Percentiles rank a stretch among this genome's conserved stretches.
These are phyloP conservation scores for Debaryomycetaceae sp. DNA, from an alignment of 1,139 yeast genomes.

Conservation along the genomic window DNA sequence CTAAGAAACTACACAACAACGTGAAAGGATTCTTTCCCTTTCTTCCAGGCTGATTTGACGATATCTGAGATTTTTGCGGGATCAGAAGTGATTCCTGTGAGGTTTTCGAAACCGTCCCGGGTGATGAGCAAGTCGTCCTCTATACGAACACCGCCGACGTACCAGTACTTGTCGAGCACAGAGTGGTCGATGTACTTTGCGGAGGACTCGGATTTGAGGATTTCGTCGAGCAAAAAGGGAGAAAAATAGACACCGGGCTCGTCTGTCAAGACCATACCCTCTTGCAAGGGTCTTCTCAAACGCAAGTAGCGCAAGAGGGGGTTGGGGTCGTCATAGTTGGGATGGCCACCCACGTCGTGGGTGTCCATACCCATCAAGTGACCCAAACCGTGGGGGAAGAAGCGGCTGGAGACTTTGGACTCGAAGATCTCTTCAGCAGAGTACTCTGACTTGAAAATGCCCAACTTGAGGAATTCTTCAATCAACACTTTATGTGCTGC, in stretches of 20 bases:
- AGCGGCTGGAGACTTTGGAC: slow-evolving; percentile 69
- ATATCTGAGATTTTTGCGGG: slow-evolving; percentile 77
- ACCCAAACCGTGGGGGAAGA: slow-evolving; percentile 95
- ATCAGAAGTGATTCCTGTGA: slow-evolving; percentile 81
- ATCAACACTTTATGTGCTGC: slow-evolving; percentile 77
- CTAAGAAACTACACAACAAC: slow-evolving; percentile 35
- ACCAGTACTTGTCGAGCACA: slow-evolving; percentile 73
- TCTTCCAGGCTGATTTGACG: slow-evolving; percentile 67
- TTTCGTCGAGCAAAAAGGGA: slow-evolving; percentile 69
- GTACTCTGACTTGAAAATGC: slow-evolving; percentile 66
- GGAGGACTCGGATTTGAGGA: slow-evolving; percentile 55
- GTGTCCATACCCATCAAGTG: slow-evolving; percentile 93
- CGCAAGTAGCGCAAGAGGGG: slow-evolving; percentile 74
- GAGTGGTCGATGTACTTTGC: slow-evolving; percentile 60
- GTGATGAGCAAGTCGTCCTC: slow-evolving; percentile 91
- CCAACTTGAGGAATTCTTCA: slow-evolving; percentile 65
- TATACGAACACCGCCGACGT: slow-evolving; percentile 92
- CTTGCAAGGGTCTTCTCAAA: slow-evolving; percentile 66
- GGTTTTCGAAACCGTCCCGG: slow-evolving; percentile 68
- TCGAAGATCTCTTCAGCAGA: slow-evolving; percentile 64
- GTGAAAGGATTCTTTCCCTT: slow-evolving; percentile 65
- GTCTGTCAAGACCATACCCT: slow-evolving; percentile 86
- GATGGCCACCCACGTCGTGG: slow-evolving; percentile 89
- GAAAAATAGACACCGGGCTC: slow-evolving; percentile 96
- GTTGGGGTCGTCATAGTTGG: slow-evolving; percentile 81